These are phyloP conservation scores for Populus hybrid DNA, from an alignment of 441 rosid species.

Conservation along the genomic window DNA sequence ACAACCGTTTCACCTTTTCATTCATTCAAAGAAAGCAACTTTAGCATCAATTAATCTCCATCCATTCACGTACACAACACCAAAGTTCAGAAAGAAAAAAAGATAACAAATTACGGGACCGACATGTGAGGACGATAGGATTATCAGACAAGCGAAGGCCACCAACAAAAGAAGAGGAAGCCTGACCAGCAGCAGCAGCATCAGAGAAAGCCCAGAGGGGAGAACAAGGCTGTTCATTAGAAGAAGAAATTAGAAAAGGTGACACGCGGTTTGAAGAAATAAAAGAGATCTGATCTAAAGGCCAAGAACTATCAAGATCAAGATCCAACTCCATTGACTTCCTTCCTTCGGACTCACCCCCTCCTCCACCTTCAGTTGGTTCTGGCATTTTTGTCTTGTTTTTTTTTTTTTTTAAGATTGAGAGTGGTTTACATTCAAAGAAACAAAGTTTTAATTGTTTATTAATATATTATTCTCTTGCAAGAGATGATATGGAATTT, in stretches of 20 bases:
- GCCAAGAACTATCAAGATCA: slow-evolving; percentile 67
- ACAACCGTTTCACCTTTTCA: neutral
- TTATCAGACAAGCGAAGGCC: slow-evolving; percentile 38
- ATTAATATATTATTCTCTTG: slow-evolving; percentile 3
- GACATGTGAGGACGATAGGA: slow-evolving; percentile 53
- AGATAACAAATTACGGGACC: slow-evolving; percentile 17
- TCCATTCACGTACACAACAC: neutral
- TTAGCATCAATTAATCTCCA: neutral
- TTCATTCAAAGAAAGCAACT: neutral
- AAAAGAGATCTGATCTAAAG: slow-evolving; percentile 60
- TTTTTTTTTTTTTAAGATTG: neutral
- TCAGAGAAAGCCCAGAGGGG: slow-evolving; percentile 94
- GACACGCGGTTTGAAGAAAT: slow-evolving; percentile 49
- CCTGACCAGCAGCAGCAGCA: slow-evolving; percentile 12
- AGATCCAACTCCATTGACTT: slow-evolving; percentile 56
- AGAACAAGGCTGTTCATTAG: slow-evolving; percentile 66
- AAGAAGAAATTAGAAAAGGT: slow-evolving; percentile 43
- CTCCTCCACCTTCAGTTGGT: slow-evolving; percentile 41
- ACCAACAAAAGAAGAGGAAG: slow-evolving; percentile 17
- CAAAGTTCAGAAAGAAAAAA: neutral
- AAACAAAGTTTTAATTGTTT: slow-evolving; percentile 4
- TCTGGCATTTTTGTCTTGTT: slow-evolving; percentile 10
- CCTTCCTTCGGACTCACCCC: slow-evolving; percentile 23
- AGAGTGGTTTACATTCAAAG: neutral
- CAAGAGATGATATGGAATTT: neutral